Conservation (phyloP, 78 protist genomes). For the Cavenderia fasciculata region DNA sequence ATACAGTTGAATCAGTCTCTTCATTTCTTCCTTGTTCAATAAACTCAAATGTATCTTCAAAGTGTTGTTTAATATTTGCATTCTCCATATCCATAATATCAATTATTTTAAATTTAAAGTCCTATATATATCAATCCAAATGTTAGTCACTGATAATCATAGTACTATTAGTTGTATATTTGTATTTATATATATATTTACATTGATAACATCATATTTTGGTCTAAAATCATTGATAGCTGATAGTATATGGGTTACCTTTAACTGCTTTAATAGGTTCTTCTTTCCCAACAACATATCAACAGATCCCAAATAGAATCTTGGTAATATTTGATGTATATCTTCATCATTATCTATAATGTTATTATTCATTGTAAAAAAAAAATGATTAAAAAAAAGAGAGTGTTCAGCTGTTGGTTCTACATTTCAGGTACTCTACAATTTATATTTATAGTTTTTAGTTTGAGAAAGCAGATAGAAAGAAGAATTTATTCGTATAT, state of each 20-base stretch:
- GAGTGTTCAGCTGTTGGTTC: too few species aligned
- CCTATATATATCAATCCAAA: too few species aligned
- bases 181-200: neutral
- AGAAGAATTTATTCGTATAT: too few species aligned
- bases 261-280: too few species aligned
- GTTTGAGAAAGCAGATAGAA: too few species aligned
- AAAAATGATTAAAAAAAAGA: too few species aligned
- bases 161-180: neutral
- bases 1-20: slow-evolving; percentile 1
- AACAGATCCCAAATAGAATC: slow-evolving; percentile 61
- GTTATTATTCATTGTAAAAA: too few species aligned
- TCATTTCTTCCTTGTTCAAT: neutral
- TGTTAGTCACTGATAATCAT: neutral
- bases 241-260: slow-evolving; percentile 34
- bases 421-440: too few species aligned
- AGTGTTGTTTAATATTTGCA: neutral
- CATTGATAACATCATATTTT: slow-evolving; percentile 36
- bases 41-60: slow-evolving; percentile 5
- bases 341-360: too few species aligned
- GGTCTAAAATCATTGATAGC: slow-evolving; percentile 51
- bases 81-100: neutral
- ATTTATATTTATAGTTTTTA: too few species aligned
- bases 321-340: slow-evolving; percentile 29
- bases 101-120: too few species aligned
- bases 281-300: too few species aligned